phyloP scores from a whole-genome alignment of 2,329 filamentous ascomycete species.

The Bisporella sp. region DNA sequence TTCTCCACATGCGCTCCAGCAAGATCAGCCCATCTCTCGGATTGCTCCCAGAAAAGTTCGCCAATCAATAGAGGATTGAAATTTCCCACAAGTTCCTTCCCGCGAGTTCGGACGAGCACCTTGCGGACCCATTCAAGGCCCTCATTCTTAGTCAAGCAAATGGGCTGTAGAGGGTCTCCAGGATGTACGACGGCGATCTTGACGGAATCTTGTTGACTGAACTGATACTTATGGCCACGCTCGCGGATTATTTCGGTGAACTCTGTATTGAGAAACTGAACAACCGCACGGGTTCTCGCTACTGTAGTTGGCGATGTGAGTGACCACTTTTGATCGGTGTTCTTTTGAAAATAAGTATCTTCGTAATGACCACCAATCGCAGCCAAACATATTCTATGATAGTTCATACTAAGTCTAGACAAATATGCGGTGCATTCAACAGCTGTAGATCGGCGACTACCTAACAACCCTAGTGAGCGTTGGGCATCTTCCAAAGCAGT shows the following conservation, averaged over 20 bases:
- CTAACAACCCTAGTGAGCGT: slow-evolving; percentile 7
- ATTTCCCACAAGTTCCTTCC: slow-evolving; percentile 32
- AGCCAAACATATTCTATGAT: slow-evolving; percentile 24
- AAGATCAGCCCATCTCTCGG: slow-evolving; percentile 27
- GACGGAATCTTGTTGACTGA: slow-evolving; percentile 8
- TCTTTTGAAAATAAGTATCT: too few species aligned
- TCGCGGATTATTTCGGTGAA: slow-evolving; percentile 11
- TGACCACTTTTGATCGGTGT: too few species aligned
- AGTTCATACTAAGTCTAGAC: slow-evolving; percentile 21
- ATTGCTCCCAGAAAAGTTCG: slow-evolving; percentile 34
- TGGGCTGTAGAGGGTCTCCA: slow-evolving; percentile 17
- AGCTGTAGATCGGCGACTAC: slow-evolving; percentile 9
- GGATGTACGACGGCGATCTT: slow-evolving; percentile 7
- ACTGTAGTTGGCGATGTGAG: too few species aligned
- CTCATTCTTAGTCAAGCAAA: slow-evolving; percentile 13
- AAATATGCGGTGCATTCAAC: slow-evolving; percentile 21
- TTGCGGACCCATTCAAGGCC: slow-evolving; percentile 20
- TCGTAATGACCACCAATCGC: too few species aligned
- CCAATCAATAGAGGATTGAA: slow-evolving; percentile 33
- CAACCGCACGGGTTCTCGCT: too few species aligned
- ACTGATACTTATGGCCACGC: slow-evolving; percentile 25
- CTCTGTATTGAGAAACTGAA: too few species aligned
- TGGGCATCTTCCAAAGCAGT: slow-evolving; percentile 1
- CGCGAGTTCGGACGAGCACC: slow-evolving; percentile 15
- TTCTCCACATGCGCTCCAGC: slow-evolving; percentile 18